Evolutionary conservation across 2,329 filamentous ascomycete species (phyloP).

Genomic region (Leptographium flavum): DNA sequence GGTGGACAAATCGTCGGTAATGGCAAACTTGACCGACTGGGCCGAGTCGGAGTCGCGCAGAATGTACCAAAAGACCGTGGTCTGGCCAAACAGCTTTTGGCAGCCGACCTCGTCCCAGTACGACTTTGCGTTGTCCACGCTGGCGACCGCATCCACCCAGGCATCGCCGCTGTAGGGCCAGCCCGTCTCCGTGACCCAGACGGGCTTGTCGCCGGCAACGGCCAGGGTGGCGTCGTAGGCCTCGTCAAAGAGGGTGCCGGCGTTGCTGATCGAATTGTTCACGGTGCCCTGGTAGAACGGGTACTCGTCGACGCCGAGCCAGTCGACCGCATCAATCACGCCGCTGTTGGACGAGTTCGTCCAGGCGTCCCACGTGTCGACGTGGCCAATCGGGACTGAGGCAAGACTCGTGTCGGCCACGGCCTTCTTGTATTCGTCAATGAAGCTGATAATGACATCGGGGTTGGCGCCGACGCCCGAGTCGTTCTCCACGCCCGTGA

Average conservation of each 20-base stretch:
- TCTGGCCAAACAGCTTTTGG: slow-evolving; percentile 38
- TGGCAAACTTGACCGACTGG: slow-evolving; percentile 43
- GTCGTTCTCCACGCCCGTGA: slow-evolving; percentile 48
- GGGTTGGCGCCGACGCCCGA: slow-evolving; percentile 47
- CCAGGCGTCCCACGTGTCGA: slow-evolving; percentile 55
- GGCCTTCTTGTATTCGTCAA: slow-evolving; percentile 45
- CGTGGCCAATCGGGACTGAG: slow-evolving; percentile 42
- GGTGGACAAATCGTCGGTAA: slow-evolving; percentile 38
- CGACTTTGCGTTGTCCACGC: slow-evolving; percentile 41
- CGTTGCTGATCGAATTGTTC: slow-evolving; percentile 40
- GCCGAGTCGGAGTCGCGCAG: slow-evolving; percentile 46
- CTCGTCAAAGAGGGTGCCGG: slow-evolving; percentile 37
- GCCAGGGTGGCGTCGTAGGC: slow-evolving; percentile 29
- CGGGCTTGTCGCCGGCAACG: slow-evolving; percentile 21
- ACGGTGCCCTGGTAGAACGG: slow-evolving; percentile 49
- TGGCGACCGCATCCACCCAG: slow-evolving; percentile 40
- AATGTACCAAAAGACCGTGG: slow-evolving; percentile 46
- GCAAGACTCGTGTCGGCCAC: slow-evolving; percentile 32
- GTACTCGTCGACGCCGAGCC: slow-evolving; percentile 50
- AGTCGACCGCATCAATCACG: slow-evolving; percentile 50
- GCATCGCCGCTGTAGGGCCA: slow-evolving; percentile 44
- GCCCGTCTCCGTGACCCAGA: slow-evolving; percentile 18
- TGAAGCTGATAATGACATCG: slow-evolving; percentile 47
- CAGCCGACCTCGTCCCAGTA: slow-evolving; percentile 53
- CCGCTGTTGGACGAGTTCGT: slow-evolving; percentile 41